Conservation (phyloP, 2,329 filamentous ascomycete genomes). For the Aspergillus vadensis region DNA sequence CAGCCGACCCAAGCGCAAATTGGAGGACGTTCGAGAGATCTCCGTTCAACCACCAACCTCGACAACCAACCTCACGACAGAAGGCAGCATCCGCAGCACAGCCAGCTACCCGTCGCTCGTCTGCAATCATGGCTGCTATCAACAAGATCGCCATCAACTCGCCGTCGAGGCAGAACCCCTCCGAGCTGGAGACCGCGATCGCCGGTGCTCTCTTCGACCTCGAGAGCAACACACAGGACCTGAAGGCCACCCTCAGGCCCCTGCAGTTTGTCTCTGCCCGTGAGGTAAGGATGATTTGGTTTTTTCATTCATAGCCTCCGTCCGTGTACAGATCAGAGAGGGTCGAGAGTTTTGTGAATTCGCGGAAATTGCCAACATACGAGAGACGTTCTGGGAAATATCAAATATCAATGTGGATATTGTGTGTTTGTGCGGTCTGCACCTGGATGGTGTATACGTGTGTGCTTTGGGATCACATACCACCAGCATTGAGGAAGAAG, state of each 20-base stretch:
- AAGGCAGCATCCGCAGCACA: slow-evolving; percentile 38
- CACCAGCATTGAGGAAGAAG: not conserved
- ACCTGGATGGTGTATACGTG: not conserved
- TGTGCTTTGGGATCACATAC: not conserved
- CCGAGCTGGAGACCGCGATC: slow-evolving; percentile 96
- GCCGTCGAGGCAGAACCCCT: slow-evolving; percentile 92
- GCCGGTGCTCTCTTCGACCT: slow-evolving; percentile 97
- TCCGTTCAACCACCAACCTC: slow-evolving; percentile 33
- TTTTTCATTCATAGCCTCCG: not conserved
- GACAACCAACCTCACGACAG: slow-evolving; percentile 30
- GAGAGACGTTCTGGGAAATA: not conserved
- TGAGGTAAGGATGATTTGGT: slow-evolving; percentile 73
- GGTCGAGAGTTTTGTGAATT: not conserved
- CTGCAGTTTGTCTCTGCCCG: slow-evolving; percentile 98
- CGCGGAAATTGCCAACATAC: not conserved
- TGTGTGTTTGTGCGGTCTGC: not conserved
- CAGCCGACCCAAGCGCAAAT: slow-evolving; percentile 25
- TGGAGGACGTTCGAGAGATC: slow-evolving; percentile 20
- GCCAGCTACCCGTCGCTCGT: slow-evolving; percentile 42
- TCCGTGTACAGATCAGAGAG: slow-evolving; percentile 4
- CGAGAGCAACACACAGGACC: slow-evolving; percentile 98
- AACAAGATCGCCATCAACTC: slow-evolving; percentile 99
- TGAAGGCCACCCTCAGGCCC: slow-evolving; percentile 93
- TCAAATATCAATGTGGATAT: not conserved
- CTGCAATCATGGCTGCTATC: slow-evolving; percentile 70